Percentiles rank a stretch among this genome's conserved stretches.
These are phyloP conservation scores for Camellia japonica DNA, from an alignment of 148 eudicot species.

Conservation along the genomic window DNA sequence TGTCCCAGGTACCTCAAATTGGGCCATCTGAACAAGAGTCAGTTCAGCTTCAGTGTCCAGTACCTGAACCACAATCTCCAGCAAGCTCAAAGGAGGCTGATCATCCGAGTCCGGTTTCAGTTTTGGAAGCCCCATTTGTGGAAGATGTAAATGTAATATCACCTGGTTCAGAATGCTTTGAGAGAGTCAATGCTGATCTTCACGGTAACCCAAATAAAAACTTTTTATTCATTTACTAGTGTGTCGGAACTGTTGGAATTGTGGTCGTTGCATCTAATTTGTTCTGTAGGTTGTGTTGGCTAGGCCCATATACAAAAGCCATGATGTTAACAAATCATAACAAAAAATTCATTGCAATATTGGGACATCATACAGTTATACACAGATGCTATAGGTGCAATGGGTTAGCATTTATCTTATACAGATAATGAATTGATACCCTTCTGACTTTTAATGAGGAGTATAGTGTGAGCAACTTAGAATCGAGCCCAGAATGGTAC, in stretches of 20 bases:
- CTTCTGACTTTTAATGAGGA: neutral
- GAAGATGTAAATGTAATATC: conserved; percentile 51
- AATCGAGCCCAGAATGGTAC: neutral
- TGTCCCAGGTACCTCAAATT: conserved; percentile 38
- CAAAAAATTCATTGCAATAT: neutral
- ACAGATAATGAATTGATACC: neutral
- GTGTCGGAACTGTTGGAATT: neutral
- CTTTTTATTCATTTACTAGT: neutral
- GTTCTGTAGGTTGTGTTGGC: neutral
- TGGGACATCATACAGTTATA: neutral
- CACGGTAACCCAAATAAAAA: conserved; percentile 48
- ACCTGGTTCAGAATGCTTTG: conserved; percentile 78
- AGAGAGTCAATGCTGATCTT: conserved; percentile 77
- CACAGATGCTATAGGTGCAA: neutral
- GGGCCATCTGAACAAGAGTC: conserved; percentile 31
- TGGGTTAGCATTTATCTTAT: neutral
- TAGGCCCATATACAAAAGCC: neutral
- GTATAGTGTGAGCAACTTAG: neutral
- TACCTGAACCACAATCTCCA: conserved; percentile 55
- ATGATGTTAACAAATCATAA: neutral
- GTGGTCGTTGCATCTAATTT: neutral
- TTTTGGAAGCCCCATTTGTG: conserved; percentile 55
- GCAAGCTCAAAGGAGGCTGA: conserved; percentile 72
- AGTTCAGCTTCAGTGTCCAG: conserved; percentile 30
- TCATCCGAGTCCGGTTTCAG: conserved; percentile 81